Evolutionary conservation across 1,284 basidiomycete genomes (phyloP), one percentile per base, ranked within the genome.

Genomic region (Prillingera fragicola): DNA sequence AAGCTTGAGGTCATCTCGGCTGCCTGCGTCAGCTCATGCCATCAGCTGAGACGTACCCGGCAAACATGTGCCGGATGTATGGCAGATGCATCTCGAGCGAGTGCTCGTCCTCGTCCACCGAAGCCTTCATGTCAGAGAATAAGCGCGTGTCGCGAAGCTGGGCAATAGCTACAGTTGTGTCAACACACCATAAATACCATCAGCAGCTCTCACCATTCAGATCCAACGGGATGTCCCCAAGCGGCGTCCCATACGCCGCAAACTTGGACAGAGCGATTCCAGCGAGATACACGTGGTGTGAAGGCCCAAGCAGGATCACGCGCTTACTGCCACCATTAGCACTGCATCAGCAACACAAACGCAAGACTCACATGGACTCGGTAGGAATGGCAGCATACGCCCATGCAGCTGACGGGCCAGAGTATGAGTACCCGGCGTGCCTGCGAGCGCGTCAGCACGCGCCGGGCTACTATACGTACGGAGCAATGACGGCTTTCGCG

Each of bases 41-140:
- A 24, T 7, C 1, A 3, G 8, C 10, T 15, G 24, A 3, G 5
- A 67, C 74, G 55, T 58, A 89, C 87, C 80, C 80, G 63, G 85
- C 75, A 55, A 96, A 96, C 8, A 87, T 73, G 65, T 91, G 89
- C 41, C 86, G 79, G 27, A 98, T 77, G 67, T 94, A 97, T 3
- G 92, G 91, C 12, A 95, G 75, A 58, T 97, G 92, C 88, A 99
- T 94, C 73, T 99, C 95, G 41, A 99, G 82, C 62, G 87, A 92
- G 67, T 99, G 95, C 61, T 99, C 95, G 29, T 85, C 87, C 67
- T 94, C 88, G 62, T 99, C 95, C 2, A 80, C 81, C 1, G 72
- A 59, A 1, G 76, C 55, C 14, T 73, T 73, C 82, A 97, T 85
- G 18, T 77, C 73, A 26, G 75, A 74, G 60, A 98, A 98, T 44